These are phyloP conservation scores for Russula sp. DNA, from an alignment of 768 basidiomycete genomes.

Conservation along the genomic window DNA sequence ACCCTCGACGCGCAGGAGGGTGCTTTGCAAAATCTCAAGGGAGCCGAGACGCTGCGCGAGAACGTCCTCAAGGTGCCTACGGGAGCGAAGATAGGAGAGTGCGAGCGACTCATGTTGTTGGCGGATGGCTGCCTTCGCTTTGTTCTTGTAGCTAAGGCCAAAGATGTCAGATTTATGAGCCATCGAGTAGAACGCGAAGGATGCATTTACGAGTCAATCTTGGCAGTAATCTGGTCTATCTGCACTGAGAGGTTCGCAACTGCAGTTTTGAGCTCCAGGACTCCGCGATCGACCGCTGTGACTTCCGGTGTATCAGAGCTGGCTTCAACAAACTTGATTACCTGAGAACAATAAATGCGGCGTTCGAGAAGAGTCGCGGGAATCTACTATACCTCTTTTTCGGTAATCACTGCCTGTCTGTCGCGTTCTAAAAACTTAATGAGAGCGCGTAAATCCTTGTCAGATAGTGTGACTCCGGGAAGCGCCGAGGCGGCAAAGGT, in stretches of 20 bases:
- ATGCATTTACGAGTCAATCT: slow-evolving; percentile 60
- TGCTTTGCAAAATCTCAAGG: slow-evolving; percentile 65
- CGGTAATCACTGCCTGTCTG: slow-evolving; percentile 49
- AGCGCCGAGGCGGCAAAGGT: slow-evolving; percentile 44
- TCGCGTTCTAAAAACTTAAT: slow-evolving; percentile 79
- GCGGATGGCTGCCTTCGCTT: slow-evolving; percentile 57
- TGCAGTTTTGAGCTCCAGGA: slow-evolving; percentile 72
- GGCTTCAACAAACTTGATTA: slow-evolving; percentile 69
- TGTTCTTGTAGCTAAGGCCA: slow-evolving; percentile 49
- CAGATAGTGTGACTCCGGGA: slow-evolving; percentile 42
- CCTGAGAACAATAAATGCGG: slow-evolving; percentile 33
- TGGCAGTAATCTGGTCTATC: slow-evolving; percentile 56
- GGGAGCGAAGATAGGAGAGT: slow-evolving; percentile 67
- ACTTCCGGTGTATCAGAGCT: slow-evolving; percentile 41
- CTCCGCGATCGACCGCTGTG: slow-evolving; percentile 73
- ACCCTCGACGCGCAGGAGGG: slow-evolving; percentile 74
- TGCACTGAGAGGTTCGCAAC: slow-evolving; percentile 61
- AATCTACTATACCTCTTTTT: slow-evolving; percentile 50
- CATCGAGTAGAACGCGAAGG: background rate
- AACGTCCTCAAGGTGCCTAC: slow-evolving; percentile 74
- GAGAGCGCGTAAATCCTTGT: slow-evolving; percentile 60
- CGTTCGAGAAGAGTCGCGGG: background rate
- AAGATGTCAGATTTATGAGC: background rate
- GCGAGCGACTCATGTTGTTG: slow-evolving; percentile 70
- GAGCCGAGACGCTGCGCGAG: slow-evolving; percentile 68